These are phyloP conservation scores for Diutina rugosa DNA, from an alignment of 1,139 yeast species.

Conservation along the genomic window DNA sequence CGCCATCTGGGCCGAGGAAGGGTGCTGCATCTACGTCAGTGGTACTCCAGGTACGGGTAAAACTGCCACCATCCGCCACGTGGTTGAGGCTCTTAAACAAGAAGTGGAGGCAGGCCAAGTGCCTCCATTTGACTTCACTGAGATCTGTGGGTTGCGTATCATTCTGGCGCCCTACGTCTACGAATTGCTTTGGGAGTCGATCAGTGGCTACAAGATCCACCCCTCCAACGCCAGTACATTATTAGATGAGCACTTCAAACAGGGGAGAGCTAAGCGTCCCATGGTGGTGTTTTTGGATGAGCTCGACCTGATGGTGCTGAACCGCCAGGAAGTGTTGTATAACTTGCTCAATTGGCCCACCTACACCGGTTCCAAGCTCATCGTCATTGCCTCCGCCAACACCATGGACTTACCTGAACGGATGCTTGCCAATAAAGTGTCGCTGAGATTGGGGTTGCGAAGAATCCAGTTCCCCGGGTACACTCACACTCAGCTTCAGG, in stretches of 20 bases:
- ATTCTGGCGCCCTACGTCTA: conserved; percentile 81
- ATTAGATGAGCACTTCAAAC: conserved; percentile 23
- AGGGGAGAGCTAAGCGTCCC: conserved; percentile 24
- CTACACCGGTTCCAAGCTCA: conserved; percentile 59
- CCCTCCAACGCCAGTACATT: conserved; percentile 45
- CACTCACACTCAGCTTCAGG: conserved; percentile 63
- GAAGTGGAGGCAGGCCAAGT: conserved; percentile 33
- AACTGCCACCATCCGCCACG: conserved; percentile 88
- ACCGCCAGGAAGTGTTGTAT: conserved; percentile 80
- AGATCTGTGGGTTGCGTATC: conserved; percentile 82
- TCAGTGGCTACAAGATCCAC: conserved; percentile 50
- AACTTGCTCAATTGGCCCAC: conserved; percentile 98
- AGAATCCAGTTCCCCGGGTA: conserved; percentile 86
- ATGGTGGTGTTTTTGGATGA: conserved; percentile 81
- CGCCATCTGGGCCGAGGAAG: conserved; percentile 56
- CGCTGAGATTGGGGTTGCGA: conserved; percentile 81
- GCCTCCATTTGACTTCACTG: conserved; percentile 57
- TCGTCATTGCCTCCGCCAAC: conserved; percentile 90
- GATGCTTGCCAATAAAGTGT: conserved; percentile 71
- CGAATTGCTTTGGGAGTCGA: conserved; percentile 66
- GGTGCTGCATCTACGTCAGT: conserved; percentile 80
- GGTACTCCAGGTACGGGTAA: conserved; percentile 99
- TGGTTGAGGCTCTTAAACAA: conserved; percentile 49
- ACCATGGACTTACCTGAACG: conserved; percentile 97
- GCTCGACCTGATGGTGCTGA: conserved; percentile 80